These are phyloP conservation scores for Iodosphaeria phyllophila DNA, from an alignment of 2,329 filamentous ascomycete genomes.

Conservation along the genomic window DNA sequence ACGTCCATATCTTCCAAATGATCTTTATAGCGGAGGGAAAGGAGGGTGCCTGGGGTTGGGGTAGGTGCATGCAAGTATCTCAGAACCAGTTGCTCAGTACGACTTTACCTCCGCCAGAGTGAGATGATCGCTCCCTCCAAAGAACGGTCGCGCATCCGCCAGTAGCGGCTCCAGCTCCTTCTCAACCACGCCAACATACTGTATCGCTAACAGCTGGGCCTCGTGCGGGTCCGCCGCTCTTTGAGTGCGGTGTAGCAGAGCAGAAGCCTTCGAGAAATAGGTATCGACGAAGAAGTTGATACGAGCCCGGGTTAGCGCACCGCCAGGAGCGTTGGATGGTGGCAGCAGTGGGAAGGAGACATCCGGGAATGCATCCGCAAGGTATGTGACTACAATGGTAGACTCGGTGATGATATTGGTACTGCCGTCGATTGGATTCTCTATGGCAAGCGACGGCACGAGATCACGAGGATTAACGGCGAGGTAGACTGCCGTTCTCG, in stretches of 20 bases:
- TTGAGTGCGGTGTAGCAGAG: slow-evolving; percentile 3
- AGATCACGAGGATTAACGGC: slow-evolving; percentile 4
- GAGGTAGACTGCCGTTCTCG: slow-evolving; percentile 3
- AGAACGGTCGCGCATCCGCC: slow-evolving; percentile 3
- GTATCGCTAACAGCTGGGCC: slow-evolving; percentile 1
- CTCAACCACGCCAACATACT: slow-evolving; percentile 2
- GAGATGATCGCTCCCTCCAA: slow-evolving; percentile 3
- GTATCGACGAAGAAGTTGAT: slow-evolving; percentile 4
- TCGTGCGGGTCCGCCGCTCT: slow-evolving; percentile 1
- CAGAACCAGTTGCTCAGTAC: background rate
- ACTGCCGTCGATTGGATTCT: too few species aligned
- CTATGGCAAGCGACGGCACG: slow-evolving; percentile 3
- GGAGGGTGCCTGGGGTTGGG: background rate
- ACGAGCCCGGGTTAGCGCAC: slow-evolving; percentile 3
- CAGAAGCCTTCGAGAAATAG: slow-evolving; percentile 4
- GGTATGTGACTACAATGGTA: slow-evolving; percentile 4
- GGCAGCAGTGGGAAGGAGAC: slow-evolving; percentile 4
- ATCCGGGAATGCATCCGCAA: slow-evolving; percentile 2
- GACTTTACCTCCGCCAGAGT: slow-evolving; percentile 4
- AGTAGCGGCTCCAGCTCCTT: slow-evolving; percentile 4
- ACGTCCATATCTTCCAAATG: background rate
- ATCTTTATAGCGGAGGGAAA: background rate
- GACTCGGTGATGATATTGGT: slow-evolving; percentile 3
- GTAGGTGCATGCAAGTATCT: background rate
- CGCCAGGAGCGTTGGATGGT: slow-evolving; percentile 1